Percentiles rank a stretch among this genome's conserved stretches.
Evolutionary conservation across 257 asterid genomes (phyloP).

Genomic region (Solanum bulbocastanum): DNA sequence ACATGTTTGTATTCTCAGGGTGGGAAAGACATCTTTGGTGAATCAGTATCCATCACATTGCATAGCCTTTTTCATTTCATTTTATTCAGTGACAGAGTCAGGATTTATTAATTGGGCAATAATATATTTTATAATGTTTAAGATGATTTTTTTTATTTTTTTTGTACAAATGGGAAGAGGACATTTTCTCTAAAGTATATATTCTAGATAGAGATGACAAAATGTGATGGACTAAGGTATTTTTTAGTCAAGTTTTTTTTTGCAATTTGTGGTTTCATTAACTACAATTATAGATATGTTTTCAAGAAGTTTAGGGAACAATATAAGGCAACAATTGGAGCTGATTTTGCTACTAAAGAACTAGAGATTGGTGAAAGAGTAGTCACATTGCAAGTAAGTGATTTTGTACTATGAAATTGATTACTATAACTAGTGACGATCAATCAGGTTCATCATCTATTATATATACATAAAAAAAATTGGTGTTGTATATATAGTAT

Average conservation of each 20-base stretch:
- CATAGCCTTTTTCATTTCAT: not conserved
- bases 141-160: not conserved
- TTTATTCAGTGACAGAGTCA: not conserved
- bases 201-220: not conserved
- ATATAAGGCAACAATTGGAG: conserved; percentile 78
- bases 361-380: conserved; percentile 46
- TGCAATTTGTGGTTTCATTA: conserved; percentile 10
- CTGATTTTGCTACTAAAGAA: conserved; percentile 82
- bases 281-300: conserved; percentile 42
- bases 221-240: not conserved
- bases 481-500: not conserved
- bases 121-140: not conserved
- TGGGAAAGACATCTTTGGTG: conserved; percentile 82
- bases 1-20: conserved; percentile 34
- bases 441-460: not conserved
- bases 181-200: not conserved
- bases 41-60: conserved; percentile 59
- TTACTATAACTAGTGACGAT: not conserved
- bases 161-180: not conserved
- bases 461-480: not conserved
- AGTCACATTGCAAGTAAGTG: conserved; percentile 71
- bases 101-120: not conserved
- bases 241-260: not conserved
- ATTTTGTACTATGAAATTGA: not conserved
- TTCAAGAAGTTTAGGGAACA: conserved; percentile 41